Percentiles rank a stretch among this genome's conserved stretches.
Conservation (phyloP, 192 early-diverging fungal species). For the Backusella macrospora region DNA sequence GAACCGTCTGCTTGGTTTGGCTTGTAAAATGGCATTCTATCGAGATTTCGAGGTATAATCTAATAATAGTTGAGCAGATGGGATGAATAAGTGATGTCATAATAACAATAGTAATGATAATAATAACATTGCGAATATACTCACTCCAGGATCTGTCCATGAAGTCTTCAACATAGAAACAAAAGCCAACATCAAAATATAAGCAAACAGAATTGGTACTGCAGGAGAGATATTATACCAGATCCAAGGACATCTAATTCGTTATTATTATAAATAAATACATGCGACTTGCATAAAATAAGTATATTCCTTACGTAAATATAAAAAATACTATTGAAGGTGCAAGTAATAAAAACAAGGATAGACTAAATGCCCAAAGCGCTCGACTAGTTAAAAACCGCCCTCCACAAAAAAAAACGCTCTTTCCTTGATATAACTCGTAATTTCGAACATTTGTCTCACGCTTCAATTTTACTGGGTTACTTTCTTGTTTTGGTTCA, state of each 20-base stretch:
- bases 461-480: neutral
- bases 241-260: constrained; percentile 63
- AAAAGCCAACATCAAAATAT: constrained; percentile 62
- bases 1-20: neutral
- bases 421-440: constrained; percentile 52
- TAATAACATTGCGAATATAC: neutral
- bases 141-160: constrained; percentile 74
- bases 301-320: constrained; percentile 46
- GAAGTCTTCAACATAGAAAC: constrained; percentile 75
- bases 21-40: constrained; percentile 48
- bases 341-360: constrained; percentile 39
- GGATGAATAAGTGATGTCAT: neutral
- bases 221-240: constrained; percentile 64
- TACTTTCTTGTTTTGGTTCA: too few relatives aligned
- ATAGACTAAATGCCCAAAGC: constrained; percentile 54
- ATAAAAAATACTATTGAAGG: constrained; percentile 51
- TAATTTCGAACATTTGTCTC: constrained; percentile 38
- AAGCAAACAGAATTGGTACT: constrained; percentile 65
- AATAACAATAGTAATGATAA: neutral
- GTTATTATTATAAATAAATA: constrained; percentile 1
- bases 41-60: constrained; percentile 75
- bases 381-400: constrained; percentile 62
- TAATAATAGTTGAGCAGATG: too few relatives aligned
- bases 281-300: neutral
- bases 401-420: constrained; percentile 61